Evolutionary conservation across 2,329 filamentous ascomycete species (phyloP).

Genomic region (Hymenoscyphus fraxineus): DNA sequence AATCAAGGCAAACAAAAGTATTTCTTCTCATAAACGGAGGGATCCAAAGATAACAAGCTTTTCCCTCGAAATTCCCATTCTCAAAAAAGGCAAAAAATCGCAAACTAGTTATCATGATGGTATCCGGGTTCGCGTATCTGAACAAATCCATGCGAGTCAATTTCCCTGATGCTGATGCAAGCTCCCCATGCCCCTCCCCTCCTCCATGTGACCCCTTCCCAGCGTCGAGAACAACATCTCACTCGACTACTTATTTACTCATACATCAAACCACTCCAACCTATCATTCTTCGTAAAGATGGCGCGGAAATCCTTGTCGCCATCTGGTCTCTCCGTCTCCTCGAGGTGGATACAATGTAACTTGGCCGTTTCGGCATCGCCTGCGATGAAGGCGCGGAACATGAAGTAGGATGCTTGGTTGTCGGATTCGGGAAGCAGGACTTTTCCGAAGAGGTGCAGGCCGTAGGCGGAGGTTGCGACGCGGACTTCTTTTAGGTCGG

Average conservation of each 20-base stretch:
- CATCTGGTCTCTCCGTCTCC: conserved; percentile 42
- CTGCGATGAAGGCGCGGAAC: conserved; percentile 46
- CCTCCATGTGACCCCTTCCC: background rate
- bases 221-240: background rate
- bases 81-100: background rate
- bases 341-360: conserved; percentile 46
- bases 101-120: background rate
- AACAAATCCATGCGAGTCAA: too few species aligned
- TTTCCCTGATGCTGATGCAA: too few species aligned
- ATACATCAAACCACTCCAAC: conserved; percentile 53
- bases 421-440: conserved; percentile 41
- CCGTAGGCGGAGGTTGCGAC: conserved; percentile 46
- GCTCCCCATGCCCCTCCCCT: background rate
- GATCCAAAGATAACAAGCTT: background rate
- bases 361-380: conserved; percentile 38
- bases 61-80: background rate
- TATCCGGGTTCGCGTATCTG: background rate
- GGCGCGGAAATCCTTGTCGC: conserved; percentile 43
- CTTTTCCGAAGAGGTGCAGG: conserved; percentile 47
- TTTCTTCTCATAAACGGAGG: background rate
- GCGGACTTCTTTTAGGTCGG: conserved; percentile 44
- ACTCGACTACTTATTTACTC: background rate
- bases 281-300: conserved; percentile 45
- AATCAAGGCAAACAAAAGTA: background rate
- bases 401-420: conserved; percentile 41